Conservation (phyloP, 805 yeast species). For the Saturnispora quitensis region DNA sequence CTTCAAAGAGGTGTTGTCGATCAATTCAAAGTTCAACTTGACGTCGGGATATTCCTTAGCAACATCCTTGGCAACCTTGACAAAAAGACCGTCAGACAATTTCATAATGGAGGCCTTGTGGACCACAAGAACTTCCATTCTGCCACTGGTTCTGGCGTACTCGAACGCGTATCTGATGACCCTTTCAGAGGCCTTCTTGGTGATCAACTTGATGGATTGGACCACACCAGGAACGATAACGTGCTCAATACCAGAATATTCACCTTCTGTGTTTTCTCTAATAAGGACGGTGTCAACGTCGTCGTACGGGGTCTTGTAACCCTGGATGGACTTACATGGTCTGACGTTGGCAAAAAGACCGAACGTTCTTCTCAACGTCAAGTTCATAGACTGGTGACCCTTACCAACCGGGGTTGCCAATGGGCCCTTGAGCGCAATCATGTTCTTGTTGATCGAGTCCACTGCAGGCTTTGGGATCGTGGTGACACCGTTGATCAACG, state of each 20-base stretch:
- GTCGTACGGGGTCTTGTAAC: conserved; percentile 84
- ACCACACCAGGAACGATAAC: conserved; percentile 97
- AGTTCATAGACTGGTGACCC: conserved; percentile 95
- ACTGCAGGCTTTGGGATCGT: conserved; percentile 89
- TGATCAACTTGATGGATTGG: conserved; percentile 94
- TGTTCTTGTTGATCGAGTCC: conserved; percentile 83
- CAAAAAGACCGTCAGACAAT: conserved; percentile 95
- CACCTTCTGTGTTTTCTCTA: conserved; percentile 99
- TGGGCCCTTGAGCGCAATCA: conserved; percentile 96
- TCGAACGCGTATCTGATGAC: conserved; percentile 96
- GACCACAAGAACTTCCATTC: conserved; percentile 85
- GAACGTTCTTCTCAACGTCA: conserved; percentile 96
- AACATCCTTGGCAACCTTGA: conserved; percentile 80
- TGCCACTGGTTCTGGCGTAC: conserved; percentile 82
- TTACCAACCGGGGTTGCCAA: conserved; percentile 98
- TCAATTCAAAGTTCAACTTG: conserved; percentile 72
- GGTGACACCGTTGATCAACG: conserved; percentile 84
- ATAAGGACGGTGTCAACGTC: conserved; percentile 91
- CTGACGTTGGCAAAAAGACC: conserved; percentile 94
- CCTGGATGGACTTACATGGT: conserved; percentile 90
- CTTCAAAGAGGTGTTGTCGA: conserved; percentile 91
- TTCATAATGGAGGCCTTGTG: conserved; percentile 99
- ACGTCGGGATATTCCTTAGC: conserved; percentile 90
- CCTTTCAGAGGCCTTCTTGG: conserved; percentile 92
- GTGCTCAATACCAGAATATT: conserved; percentile 98